Conservation (phyloP, 192 early-diverging fungal genomes). For the Coemansia nantahalensis region DNA sequence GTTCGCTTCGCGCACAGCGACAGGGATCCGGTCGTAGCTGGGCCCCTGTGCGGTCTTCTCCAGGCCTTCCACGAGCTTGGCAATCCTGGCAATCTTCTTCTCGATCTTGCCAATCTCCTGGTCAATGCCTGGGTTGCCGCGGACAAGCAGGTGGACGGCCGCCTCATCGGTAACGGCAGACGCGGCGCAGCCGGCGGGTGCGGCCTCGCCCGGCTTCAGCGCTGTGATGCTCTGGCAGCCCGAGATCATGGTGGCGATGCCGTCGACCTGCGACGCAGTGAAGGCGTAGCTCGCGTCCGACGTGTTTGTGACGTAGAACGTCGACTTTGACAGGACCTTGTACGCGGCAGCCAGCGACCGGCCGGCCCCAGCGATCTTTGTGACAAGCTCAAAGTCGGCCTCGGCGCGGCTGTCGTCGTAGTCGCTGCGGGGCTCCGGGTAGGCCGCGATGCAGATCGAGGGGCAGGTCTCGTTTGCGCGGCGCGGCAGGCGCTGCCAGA, state of each 20-base stretch:
- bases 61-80: constrained; percentile 59
- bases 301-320: constrained; percentile 61
- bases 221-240: constrained; percentile 67
- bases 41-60: constrained; percentile 62
- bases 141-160: constrained; percentile 74
- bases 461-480: constrained; percentile 55
- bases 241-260: constrained; percentile 73
- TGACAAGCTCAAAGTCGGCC: constrained; percentile 75
- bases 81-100: constrained; percentile 67
- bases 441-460: constrained; percentile 71
- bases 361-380: constrained; percentile 69
- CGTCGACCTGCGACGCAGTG: constrained; percentile 57
- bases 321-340: constrained; percentile 55
- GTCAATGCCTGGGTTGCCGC: constrained; percentile 77
- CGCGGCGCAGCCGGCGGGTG: constrained; percentile 81
- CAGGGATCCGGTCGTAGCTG: constrained; percentile 69
- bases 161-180: constrained; percentile 66
- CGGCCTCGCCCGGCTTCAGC: constrained; percentile 51
- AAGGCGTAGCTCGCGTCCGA: constrained; percentile 47
- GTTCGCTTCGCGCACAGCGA: constrained; percentile 70
- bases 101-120: constrained; percentile 80
- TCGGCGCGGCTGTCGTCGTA: constrained; percentile 70
- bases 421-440: constrained; percentile 37
- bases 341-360: constrained; percentile 80
- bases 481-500: constrained; percentile 92